phyloP scores from a whole-genome alignment of 1,139 yeast species.

The Geotrichum aggregatum region DNA sequence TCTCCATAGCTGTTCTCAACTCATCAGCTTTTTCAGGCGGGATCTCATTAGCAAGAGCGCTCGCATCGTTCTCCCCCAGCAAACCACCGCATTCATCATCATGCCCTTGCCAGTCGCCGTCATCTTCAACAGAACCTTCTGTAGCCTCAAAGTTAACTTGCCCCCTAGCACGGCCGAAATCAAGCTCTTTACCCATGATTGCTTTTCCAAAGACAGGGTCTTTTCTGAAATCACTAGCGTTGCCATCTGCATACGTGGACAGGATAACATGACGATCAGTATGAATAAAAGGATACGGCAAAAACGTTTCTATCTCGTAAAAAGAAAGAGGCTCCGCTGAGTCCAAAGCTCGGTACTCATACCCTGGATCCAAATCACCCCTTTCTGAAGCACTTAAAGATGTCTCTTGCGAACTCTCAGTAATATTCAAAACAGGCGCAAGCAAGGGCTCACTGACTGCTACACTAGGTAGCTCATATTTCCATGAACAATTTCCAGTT shows the following conservation, averaged over 20 bases:
- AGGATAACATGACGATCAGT: conserved; percentile 39
- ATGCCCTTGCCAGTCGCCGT: background rate
- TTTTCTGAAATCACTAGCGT: conserved; percentile 7
- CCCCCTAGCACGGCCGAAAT: conserved; percentile 31
- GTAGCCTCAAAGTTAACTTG: conserved; percentile 27
- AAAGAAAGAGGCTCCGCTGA: conserved; percentile 49
- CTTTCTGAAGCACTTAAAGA: too few relatives aligned
- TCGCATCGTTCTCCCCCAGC: conserved; percentile 3
- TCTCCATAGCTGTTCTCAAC: conserved; percentile 34
- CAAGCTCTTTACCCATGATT: conserved; percentile 25
- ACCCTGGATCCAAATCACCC: background rate
- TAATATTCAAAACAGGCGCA: background rate
- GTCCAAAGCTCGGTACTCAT: background rate
- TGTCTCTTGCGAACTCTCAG: background rate
- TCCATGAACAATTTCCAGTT: conserved; percentile 46
- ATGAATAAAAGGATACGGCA: conserved; percentile 51
- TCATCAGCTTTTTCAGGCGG: conserved; percentile 25
- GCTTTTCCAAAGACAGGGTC: conserved; percentile 25
- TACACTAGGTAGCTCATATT: conserved; percentile 45
- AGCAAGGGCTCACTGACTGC: conserved; percentile 25
- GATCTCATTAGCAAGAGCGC: background rate
- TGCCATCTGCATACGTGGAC: conserved; percentile 27
- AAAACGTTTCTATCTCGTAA: conserved; percentile 63
- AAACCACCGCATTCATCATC: background rate
- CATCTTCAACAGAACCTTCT: background rate